Evolutionary conservation across 495 filamentous ascomycete species (phyloP), one percentile per base, ranked within the genome.

Genomic region (Coniosporium apollinis): DNA sequence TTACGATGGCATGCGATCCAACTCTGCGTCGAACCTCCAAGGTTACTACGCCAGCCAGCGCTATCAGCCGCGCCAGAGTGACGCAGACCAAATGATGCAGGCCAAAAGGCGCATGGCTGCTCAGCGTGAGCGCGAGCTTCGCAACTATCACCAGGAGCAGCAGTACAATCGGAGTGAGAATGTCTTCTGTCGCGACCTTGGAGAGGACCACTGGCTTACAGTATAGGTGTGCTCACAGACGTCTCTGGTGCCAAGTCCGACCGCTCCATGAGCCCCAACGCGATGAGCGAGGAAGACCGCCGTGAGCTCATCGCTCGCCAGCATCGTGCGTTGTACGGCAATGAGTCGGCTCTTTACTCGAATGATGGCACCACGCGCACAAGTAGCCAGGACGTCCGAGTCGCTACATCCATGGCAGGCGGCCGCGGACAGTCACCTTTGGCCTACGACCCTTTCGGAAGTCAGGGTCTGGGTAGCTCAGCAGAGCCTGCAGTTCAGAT

Each of bases 101-200:
- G 86, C 83, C 55, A 96, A 97, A 67, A 79, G 89, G 62, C 82
- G 86, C 65, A 84, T 93, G 77, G 89, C 89, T 41, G 89, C 89
- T 61, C 87, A 94, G 62, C 82, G 89, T 61, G 89, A 97, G 69
- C 80, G 91, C 60, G 89, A 97, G 66, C 74, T 97, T 60, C 83
- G 89, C 61, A 97, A 97, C 62, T 96, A 94, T 66, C 89, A 97
- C 62, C 89, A 94, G 66, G 89, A 97, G 69, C 89, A 97, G 70
- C 89, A 97, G 74, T 96, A 91, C 69, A 91, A 94, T 64, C 77
- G 87, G 78, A 94, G 89, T 97, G 51, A 46, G 60, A 45, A 28
- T 55, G 55, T 50, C 22, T 13, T 19, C 7, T 16, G 16, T 24
- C 10, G 53, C 45, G 46, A 48, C 46, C 48, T 55, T 46, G 44